A percentile compares a stretch with the other conserved stretches of the same genome.
Evolutionary conservation across 2,329 filamentous ascomycete species (phyloP).

Genomic region (Pseudofabraea citricarpa): DNA sequence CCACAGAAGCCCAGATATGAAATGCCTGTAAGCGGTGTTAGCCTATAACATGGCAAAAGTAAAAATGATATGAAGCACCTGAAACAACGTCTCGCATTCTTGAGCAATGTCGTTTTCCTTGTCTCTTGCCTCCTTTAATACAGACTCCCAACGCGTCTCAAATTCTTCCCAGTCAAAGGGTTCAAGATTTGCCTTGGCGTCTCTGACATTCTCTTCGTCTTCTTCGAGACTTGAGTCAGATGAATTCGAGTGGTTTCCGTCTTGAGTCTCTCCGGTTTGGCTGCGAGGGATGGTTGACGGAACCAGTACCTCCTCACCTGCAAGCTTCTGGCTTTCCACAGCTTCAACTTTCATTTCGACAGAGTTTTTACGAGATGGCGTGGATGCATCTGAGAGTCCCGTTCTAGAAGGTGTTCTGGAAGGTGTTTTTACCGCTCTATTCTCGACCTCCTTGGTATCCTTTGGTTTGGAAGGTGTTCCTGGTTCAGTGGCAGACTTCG

Average conservation of each 20-base stretch:
- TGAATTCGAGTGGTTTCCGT: too few species aligned
- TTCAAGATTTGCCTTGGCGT: too few species aligned
- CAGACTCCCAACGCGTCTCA: constrained; percentile 61
- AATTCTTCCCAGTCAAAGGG: constrained; percentile 76
- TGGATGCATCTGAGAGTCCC: too few species aligned
- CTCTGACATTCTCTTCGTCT: too few species aligned
- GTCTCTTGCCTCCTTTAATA: constrained; percentile 56
- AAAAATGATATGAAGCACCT: constrained; percentile 7
- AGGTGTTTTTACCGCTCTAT: too few species aligned
- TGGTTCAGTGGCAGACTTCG: too few species aligned
- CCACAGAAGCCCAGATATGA: constrained; percentile 70
- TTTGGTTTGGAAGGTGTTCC: too few species aligned
- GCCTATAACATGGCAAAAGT: constrained; percentile 5
- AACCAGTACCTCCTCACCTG: background rate
- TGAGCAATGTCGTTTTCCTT: constrained; percentile 61
- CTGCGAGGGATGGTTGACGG: too few species aligned
- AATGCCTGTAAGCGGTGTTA: constrained; percentile 57
- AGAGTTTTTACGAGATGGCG: background rate
- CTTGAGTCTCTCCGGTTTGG: too few species aligned
- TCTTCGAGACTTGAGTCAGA: too few species aligned
- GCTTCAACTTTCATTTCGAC: background rate
- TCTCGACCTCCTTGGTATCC: too few species aligned
- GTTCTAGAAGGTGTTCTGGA: too few species aligned
- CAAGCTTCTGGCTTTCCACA: constrained; percentile 5
- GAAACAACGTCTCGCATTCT: constrained; percentile 64